Conservation (phyloP, 495 filamentous ascomycete species). For the Thermochaetoides thermophila region DNA sequence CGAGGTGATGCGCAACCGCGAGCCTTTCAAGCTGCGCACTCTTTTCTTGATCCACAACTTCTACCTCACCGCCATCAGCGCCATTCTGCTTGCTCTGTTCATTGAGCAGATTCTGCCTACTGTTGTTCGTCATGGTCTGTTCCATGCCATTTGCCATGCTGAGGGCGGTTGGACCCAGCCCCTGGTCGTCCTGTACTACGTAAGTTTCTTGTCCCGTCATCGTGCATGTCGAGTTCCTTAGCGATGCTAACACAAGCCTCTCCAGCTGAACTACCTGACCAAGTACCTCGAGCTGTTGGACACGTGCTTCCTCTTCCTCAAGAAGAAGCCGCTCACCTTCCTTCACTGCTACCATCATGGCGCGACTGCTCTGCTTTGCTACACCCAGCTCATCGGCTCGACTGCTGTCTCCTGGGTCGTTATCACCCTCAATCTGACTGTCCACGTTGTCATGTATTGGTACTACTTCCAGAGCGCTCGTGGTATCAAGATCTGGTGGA, state of each 20-base stretch:
- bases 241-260: conserved; percentile 18
- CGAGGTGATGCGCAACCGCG: conserved; percentile 54
- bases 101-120: conserved; percentile 59
- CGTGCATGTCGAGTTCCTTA: background rate
- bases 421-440: conserved; percentile 62
- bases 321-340: conserved; percentile 82
- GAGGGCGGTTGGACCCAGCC: conserved; percentile 68
- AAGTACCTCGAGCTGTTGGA: conserved; percentile 73
- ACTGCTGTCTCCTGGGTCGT: conserved; percentile 70
- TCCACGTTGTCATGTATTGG: conserved; percentile 67
- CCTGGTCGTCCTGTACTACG: conserved; percentile 66
- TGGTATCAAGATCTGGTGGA: conserved; percentile 77
- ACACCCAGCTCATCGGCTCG: conserved; percentile 63
- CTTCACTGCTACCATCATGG: conserved; percentile 77
- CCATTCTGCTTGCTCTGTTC: conserved; percentile 50
- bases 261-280: conserved; percentile 67
- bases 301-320: conserved; percentile 68
- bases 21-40: conserved; percentile 49
- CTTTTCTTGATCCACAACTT: conserved; percentile 75
- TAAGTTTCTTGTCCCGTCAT: conserved; percentile 26
- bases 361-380: conserved; percentile 73
- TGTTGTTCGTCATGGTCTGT: conserved; percentile 50
- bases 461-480: conserved; percentile 77
- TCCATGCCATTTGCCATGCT: conserved; percentile 54
- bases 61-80: conserved; percentile 58